phyloP scores from a whole-genome alignment of 495 filamentous ascomycete species.

The Entonaema liquescens region DNA sequence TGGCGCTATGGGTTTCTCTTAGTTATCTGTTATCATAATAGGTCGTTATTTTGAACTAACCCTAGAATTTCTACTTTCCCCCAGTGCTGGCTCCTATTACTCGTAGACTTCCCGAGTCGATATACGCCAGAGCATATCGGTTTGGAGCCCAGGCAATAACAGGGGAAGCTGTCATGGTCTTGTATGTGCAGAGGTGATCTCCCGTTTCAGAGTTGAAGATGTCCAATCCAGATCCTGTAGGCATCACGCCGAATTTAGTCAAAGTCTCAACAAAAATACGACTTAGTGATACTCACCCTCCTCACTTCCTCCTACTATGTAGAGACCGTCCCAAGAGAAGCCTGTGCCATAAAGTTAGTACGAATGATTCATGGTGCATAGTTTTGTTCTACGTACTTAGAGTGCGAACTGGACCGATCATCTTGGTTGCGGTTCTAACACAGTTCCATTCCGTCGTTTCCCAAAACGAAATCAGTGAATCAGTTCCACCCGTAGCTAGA shows the following conservation, averaged over 20 bases:
- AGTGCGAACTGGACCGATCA: constrained; percentile 80
- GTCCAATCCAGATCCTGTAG: constrained; percentile 64
- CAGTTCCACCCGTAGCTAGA: constrained; percentile 87
- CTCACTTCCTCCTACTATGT: constrained; percentile 84
- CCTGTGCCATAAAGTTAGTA: constrained; percentile 44
- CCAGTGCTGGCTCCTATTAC: constrained; percentile 72
- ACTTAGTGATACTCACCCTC: constrained; percentile 64
- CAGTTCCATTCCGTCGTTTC: constrained; percentile 94
- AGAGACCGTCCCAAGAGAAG: constrained; percentile 92
- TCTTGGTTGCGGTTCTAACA: constrained; percentile 76
- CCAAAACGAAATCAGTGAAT: constrained; percentile 89
- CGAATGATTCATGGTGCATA: neutral
- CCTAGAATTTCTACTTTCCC: constrained; percentile 46
- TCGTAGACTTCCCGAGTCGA: constrained; percentile 80
- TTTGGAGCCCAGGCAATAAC: constrained; percentile 91
- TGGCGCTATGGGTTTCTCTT: neutral
- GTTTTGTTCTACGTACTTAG: constrained; percentile 62
- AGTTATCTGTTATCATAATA: neutral
- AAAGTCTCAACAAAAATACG: constrained; percentile 15
- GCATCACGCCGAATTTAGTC: constrained; percentile 23
- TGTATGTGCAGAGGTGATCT: constrained; percentile 82
- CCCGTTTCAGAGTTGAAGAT: constrained; percentile 89
- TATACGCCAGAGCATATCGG: constrained; percentile 89
- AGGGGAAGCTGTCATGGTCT: constrained; percentile 68
- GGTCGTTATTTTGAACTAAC: neutral